Base-by-base conservation (phyloP, 2,329 filamentous ascomycete genomes). In the Nemania sp. region DNA sequence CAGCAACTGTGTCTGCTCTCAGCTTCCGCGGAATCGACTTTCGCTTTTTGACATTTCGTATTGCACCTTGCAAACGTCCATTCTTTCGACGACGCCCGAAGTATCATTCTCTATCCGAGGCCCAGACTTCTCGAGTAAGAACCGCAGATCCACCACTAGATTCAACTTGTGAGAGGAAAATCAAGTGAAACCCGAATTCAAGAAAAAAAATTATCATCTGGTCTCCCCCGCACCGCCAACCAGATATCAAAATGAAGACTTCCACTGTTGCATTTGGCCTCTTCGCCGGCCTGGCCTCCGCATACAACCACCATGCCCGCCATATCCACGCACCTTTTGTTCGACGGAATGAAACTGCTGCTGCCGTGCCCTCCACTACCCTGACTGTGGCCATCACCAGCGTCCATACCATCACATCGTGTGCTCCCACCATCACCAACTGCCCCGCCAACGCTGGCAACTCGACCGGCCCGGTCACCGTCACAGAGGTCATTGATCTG, bases 401-500 rank as follows among this genome's bases (percentile, higher is more conserved):
- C 38, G 69, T 76, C 32, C 73, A 78, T 59, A 79, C 77, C 61
- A 75, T 78, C 64, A 75, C 77, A 47, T 77, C 76, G 18, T 79
- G 77, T 63, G 76, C 77, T 51, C 73, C 77, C 43, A 77, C 76
- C n/a, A 69, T 79, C 64, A 78, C 77, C 10, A 77, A 79, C 77
- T 78, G 77, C 77, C 77, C 77, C 18, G 75, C 71, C 55, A 58
- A 60, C 35, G 57, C 67, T 47, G 68, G 61, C 64, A 77, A 76
- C 73, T 70, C 73, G n/a, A 74, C 73, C 54, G 73, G 73, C 47
- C 73, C 75, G 15, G 74, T 72, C 38, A 73, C 77, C 5, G 75
- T 79, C 41, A 81, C 80, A 20, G 76, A 80, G 73, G 77, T 79
- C 49, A 74, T 81, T 43, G 74, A 78, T 38, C 68, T 79, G 32